These are phyloP conservation scores for Syzygium malaccense DNA, from an alignment of 441 rosid species.

Conservation along the genomic window DNA sequence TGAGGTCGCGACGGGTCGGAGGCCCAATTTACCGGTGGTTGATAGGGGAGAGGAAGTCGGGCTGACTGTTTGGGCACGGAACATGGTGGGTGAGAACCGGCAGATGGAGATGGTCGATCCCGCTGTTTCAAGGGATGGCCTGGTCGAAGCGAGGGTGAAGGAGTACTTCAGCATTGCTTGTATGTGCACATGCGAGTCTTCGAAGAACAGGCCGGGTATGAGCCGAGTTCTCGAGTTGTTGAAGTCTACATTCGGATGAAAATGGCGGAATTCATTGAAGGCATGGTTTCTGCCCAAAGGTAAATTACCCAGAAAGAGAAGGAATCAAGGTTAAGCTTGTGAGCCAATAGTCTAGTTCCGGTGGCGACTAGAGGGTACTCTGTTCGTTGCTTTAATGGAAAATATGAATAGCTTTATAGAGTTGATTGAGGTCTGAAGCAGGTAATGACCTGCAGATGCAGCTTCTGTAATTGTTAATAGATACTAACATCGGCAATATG, in stretches of 20 bases:
- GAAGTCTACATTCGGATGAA: background rate
- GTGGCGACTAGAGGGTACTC: no score
- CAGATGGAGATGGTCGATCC: conserved; percentile 51
- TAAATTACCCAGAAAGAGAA: background rate
- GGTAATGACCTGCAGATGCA: no score
- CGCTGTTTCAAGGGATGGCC: conserved; percentile 8
- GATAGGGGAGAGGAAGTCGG: background rate
- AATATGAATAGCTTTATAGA: no score
- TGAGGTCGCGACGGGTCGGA: background rate
- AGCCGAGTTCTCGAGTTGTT: conserved; percentile 34
- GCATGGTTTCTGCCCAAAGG: background rate
- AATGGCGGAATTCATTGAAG: rapidly evolving
- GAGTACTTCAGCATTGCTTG: conserved; percentile 57
- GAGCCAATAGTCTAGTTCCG: background rate
- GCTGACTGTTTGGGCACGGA: conserved; percentile 10
- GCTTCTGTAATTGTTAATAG: no score
- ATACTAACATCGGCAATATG: background rate
- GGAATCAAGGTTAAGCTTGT: background rate
- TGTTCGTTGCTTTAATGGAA: no score
- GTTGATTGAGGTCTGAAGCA: no score
- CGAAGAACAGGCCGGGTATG: conserved; percentile 48
- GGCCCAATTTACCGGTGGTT: background rate
- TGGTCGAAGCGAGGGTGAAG: conserved; percentile 19
- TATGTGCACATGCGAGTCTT: conserved; percentile 33
- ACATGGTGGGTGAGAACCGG: conserved; percentile 23